Evolutionary conservation across 176 grass and related monocot species (phyloP), one percentile per base, ranked within the genome.

Genomic region (Chloris gayana): DNA sequence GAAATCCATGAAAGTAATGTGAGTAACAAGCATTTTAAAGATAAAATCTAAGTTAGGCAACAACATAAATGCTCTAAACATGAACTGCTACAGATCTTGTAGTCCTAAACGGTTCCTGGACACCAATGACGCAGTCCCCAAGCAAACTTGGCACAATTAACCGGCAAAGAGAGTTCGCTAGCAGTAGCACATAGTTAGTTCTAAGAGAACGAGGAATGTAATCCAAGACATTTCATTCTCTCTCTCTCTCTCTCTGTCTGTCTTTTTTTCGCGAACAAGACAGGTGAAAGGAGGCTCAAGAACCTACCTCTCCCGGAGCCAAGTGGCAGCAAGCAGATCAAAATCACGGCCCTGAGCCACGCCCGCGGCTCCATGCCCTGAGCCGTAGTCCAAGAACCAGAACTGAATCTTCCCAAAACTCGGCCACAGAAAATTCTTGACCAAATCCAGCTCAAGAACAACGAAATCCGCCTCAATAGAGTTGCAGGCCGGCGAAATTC

Each of bases 261-360:
- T n/a, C n/a, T 45, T 14, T 14, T 11, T 4, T 11, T 14, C 10
- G 11, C 32, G 15, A 41, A 11, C 8, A 76, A 4, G 10, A n/a
- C 65, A 4, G 22, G 59, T 1, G 9, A 35, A 58, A 15, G 66
- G 26, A 51, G 14, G 17, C 22, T 29, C 19, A 70, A 73, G 2
- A 69, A 67, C 44, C 81, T 77, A 92, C 86, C 83, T 92, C 90
- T 89, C 67, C 90, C 90, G 64, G 68, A 75, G 73, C 90, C 83
- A 77, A 83, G 71, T 35, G 72, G 13, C 41, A 92, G 39, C 49
- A 89, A 34, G 80, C 65, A 89, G 59, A 87, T 67, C 42, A 89
- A 71, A 50, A 92, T 17, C 33, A 78, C 31, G 39, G 78, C 62
- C 49, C 33, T 73, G 39, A 89, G 71, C 76, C 80, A 86, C 35